Conservation (phyloP, 352 stramenopile species). For the Phytophthora parvispora region DNA sequence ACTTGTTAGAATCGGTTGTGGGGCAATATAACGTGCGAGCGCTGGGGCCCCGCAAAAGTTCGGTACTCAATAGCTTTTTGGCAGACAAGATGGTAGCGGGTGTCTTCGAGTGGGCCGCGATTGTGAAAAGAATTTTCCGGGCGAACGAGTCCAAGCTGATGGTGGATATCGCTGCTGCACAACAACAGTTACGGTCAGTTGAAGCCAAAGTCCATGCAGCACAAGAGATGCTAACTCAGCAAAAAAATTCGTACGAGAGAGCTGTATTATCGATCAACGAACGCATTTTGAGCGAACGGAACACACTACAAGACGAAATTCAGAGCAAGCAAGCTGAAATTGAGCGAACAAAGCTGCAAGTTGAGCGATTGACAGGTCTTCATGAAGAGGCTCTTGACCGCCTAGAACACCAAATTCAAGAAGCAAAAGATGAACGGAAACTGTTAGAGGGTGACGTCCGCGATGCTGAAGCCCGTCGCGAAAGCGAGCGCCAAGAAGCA, state of each 20-base stretch:
- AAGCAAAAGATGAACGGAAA: slow-evolving; percentile 68
- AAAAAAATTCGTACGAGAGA: slow-evolving; percentile 74
- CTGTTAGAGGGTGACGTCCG: slow-evolving; percentile 48
- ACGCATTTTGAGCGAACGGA: slow-evolving; percentile 58
- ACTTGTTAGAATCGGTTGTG: slow-evolving; percentile 50
- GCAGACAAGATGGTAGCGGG: slow-evolving; percentile 59
- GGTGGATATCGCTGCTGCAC: slow-evolving; percentile 45
- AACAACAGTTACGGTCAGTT: slow-evolving; percentile 57
- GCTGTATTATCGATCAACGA: slow-evolving; percentile 66
- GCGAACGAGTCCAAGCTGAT: slow-evolving; percentile 49
- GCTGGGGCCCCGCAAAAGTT: slow-evolving; percentile 35
- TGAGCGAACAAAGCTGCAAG: slow-evolving; percentile 60
- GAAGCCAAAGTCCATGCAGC: slow-evolving; percentile 70
- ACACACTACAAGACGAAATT: slow-evolving; percentile 62
- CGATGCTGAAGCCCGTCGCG: slow-evolving; percentile 49
- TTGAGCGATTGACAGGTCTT: slow-evolving; percentile 61
- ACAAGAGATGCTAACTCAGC: slow-evolving; percentile 66
- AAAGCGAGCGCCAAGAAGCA: slow-evolving; percentile 59
- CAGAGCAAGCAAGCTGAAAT: slow-evolving; percentile 67
- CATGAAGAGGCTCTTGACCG: slow-evolving; percentile 71
- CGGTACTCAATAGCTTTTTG: slow-evolving; percentile 57
- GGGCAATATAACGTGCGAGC: slow-evolving; percentile 52
- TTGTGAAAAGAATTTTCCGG: slow-evolving; percentile 63
- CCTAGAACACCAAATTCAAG: slow-evolving; percentile 60
- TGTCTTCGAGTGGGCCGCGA: slow-evolving; percentile 63